phyloP scores from a whole-genome alignment of 2,329 filamentous ascomycete genomes.

The Calonectria hongkongensis region DNA sequence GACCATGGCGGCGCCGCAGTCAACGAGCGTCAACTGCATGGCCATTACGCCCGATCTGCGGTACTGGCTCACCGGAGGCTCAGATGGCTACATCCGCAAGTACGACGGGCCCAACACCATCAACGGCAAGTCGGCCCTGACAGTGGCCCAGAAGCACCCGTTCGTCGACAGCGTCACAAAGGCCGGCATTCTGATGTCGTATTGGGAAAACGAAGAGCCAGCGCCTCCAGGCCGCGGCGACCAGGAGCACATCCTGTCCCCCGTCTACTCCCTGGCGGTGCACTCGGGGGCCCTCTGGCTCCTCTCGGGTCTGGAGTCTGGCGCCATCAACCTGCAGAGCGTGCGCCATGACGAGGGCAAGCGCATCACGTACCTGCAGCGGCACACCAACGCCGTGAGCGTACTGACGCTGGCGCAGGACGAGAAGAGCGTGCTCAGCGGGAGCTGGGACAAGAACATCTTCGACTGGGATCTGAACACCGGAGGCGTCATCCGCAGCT shows the following conservation, averaged over 20 bases:
- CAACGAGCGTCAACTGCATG: conserved; percentile 95
- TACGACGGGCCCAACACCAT: conserved; percentile 97
- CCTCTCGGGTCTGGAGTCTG: conserved; percentile 91
- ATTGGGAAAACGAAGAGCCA: conserved; percentile 98
- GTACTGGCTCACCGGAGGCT: conserved; percentile 95
- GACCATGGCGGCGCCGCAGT: conserved; percentile 96
- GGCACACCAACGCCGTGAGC: conserved; percentile 94
- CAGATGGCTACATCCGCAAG: conserved; percentile 96
- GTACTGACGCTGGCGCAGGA: conserved; percentile 88
- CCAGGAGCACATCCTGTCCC: conserved; percentile 82
- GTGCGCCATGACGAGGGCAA: conserved; percentile 96
- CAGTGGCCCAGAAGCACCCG: conserved; percentile 95
- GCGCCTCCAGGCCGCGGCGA: conserved; percentile 64
- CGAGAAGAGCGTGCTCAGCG: conserved; percentile 90
- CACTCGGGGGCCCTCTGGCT: conserved; percentile 95
- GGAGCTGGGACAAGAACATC: conserved; percentile 96
- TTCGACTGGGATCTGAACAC: conserved; percentile 97
- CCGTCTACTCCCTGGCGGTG: conserved; percentile 94
- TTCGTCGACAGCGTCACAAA: conserved; percentile 99
- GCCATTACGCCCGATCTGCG: conserved; percentile 94
- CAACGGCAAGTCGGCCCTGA: conserved; percentile 94
- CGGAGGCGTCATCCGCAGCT: conserved; percentile 84
- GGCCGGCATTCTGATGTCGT: conserved; percentile 93
- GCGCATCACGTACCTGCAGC: conserved; percentile 85
- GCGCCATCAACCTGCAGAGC: conserved; percentile 93